Base-by-base conservation (phyloP, 257 asterid species). In the Henckelia pumila region DNA sequence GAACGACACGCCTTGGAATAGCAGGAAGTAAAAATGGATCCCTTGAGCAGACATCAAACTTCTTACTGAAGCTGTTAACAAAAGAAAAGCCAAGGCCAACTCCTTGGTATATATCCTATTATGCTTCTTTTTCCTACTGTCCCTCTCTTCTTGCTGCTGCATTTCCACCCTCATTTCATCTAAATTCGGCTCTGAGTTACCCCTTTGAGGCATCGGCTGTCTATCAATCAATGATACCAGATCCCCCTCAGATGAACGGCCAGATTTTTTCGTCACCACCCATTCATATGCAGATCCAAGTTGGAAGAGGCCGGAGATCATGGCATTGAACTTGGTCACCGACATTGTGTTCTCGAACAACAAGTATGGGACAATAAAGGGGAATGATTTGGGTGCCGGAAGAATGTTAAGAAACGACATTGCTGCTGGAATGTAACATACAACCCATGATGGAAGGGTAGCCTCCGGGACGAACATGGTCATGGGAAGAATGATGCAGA, bases 381-480 rank as follows among this genome's bases (percentile, higher is more conserved):
- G 98, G 80, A 93, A 93, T 0, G 98, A 88, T 64, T 85, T 90
- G 2, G 96, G 98, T n/a, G 97, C 86, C 0, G 97, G 96, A 5
- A 93, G 76, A 32, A 93, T 86, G 25, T 86, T 90, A 68, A 93
- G 89, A 52, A 90, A 82, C 0, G 98, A 79, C 79, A 93, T 86
- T 66, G 94, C 70, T 24, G 92, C 96, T 0, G 98, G 97, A 56
- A 92, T 63, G 65, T 88, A 93, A 69, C 96, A 86, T 5, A 93
- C 96, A 7, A 88, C 94, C 98, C 98, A 93, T 0, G 88, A 35
- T 0, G 97, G 98, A 59, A 93, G 92, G 1, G 95, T 82, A 4
- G 97, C 97, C 76, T 90, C 98, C 0, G 98, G 98, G n/a, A 92
- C 56, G 62, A 92, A 86, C 97, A 93, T 88, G 2, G 98, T 93